Conservation (phyloP, 805 yeast genomes). For the Kazachstania martiniae region DNA sequence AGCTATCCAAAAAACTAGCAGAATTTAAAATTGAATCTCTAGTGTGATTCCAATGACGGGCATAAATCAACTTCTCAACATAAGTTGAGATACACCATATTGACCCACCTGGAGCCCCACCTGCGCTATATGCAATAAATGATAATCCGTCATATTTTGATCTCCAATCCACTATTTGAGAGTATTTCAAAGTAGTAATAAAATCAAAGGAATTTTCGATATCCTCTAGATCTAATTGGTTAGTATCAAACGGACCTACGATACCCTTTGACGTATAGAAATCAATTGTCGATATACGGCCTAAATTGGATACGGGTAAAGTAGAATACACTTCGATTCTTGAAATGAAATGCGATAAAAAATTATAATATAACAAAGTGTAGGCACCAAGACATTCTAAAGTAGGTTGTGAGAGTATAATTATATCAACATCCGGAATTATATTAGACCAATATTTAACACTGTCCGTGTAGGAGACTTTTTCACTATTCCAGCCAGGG, state of each 20-base stretch:
- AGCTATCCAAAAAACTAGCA: constrained; percentile 46
- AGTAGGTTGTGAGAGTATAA: constrained; percentile 82
- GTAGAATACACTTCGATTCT: constrained; percentile 77
- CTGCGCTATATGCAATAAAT: constrained; percentile 79
- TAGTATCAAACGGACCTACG: constrained; percentile 55
- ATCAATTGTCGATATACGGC: constrained; percentile 79
- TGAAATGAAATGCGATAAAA: constrained; percentile 42
- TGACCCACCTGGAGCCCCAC: constrained; percentile 89
- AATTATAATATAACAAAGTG: constrained; percentile 48
- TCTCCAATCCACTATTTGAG: constrained; percentile 58
- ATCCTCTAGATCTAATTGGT: constrained; percentile 54
- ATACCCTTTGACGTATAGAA: constrained; percentile 62
- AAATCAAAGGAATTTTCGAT: constrained; percentile 73
- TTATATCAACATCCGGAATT: constrained; percentile 45
- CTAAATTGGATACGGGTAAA: constrained; percentile 79
- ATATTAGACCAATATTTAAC: constrained; percentile 31
- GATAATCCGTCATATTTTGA: constrained; percentile 50
- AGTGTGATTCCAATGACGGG: constrained; percentile 92
- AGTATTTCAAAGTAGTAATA: constrained; percentile 58
- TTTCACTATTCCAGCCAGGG: constrained; percentile 61
- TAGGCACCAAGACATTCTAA: constrained; percentile 72
- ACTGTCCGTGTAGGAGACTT: constrained; percentile 26
- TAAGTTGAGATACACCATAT: constrained; percentile 71
- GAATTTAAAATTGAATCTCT: constrained; percentile 75
- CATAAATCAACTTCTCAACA: constrained; percentile 74